Percentiles rank a stretch among this genome's conserved stretches.
These are phyloP conservation scores for Dactylonectria estremocensis DNA, from an alignment of 2,329 filamentous ascomycete genomes.

Conservation along the genomic window DNA sequence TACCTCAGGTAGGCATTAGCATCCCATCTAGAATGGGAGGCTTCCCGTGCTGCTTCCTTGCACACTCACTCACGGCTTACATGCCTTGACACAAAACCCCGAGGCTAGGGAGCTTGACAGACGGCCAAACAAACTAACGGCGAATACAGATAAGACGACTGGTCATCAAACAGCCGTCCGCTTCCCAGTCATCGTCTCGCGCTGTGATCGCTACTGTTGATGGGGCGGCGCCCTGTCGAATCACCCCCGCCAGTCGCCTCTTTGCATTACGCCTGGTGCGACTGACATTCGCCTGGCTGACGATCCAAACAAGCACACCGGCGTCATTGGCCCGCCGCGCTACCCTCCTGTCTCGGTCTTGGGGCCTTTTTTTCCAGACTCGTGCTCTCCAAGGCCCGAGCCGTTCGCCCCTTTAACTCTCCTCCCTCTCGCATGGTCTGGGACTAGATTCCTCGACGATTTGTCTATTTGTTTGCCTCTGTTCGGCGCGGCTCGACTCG, in stretches of 20 bases:
- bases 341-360: slow-evolving; percentile 40
- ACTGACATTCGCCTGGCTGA: slow-evolving; percentile 45
- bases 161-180: slow-evolving; percentile 25
- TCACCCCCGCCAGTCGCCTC: slow-evolving; percentile 38
- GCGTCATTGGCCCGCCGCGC: slow-evolving; percentile 47
- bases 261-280: slow-evolving; percentile 41
- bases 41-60: neutral
- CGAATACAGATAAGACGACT: slow-evolving; percentile 25
- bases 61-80: slow-evolving; percentile 14
- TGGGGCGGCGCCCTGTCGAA: slow-evolving; percentile 40
- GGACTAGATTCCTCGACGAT: slow-evolving; percentile 27
- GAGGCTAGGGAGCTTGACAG: slow-evolving; percentile 3
- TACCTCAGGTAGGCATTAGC: slow-evolving; percentile 1
- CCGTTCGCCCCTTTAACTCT: slow-evolving; percentile 27
- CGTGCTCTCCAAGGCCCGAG: slow-evolving; percentile 26
- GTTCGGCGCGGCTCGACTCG: slow-evolving; percentile 17
- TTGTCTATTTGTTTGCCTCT: slow-evolving; percentile 20
- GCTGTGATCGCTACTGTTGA: slow-evolving; percentile 37
- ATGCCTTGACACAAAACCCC: slow-evolving; percentile 14
- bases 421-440: slow-evolving; percentile 13
- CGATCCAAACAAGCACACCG: slow-evolving; percentile 46
- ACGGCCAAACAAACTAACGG: slow-evolving; percentile 14
- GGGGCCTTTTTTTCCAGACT: slow-evolving; percentile 12
- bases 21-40: slow-evolving; percentile 16
- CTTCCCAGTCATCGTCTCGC: slow-evolving; percentile 30